phyloP scores from a whole-genome alignment of 2,329 filamentous ascomycete species.

The Sodiomyces alkalinus region DNA sequence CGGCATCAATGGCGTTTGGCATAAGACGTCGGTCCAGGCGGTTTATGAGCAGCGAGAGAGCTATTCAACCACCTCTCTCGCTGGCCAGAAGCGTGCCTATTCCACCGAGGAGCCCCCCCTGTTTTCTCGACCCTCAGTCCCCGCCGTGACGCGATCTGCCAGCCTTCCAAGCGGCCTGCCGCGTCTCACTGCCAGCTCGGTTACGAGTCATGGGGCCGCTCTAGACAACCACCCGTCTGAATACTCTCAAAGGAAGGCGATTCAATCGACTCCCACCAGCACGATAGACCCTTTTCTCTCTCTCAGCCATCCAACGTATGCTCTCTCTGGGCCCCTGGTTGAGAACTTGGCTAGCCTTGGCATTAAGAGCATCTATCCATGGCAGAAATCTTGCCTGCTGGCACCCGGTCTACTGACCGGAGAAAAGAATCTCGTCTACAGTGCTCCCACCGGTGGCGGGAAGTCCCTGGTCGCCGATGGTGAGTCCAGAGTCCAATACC shows the following conservation, averaged over 20 bases:
- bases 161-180: conserved; percentile 16
- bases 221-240: conserved; percentile 23
- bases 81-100: conserved; percentile 31
- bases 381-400: conserved; percentile 62
- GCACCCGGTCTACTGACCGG: conserved; percentile 51
- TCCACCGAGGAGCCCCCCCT: conserved; percentile 3
- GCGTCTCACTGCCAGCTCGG: conserved; percentile 26
- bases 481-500: conserved; percentile 13
- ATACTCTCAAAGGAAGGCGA: conserved; percentile 38
- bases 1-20: conserved; percentile 24
- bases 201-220: conserved; percentile 20
- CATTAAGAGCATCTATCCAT: conserved; percentile 62
- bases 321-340: conserved; percentile 42
- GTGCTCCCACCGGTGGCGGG: conserved; percentile 62
- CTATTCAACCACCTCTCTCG: conserved; percentile 22
- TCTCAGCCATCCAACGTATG: conserved; percentile 48
- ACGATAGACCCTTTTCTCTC: conserved; percentile 39
- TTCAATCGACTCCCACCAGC: conserved; percentile 38
- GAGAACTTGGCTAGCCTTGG: conserved; percentile 50
- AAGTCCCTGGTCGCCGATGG: conserved; percentile 59
- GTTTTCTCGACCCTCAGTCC: conserved; percentile 1
- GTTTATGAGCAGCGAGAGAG: conserved; percentile 22
- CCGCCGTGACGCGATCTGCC: conserved; percentile 10
- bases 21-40: conserved; percentile 36
- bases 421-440: conserved; percentile 60